Evolutionary conservation across 129 eudicot genomes (phyloP).

Genomic region (Artemisia argyi): DNA sequence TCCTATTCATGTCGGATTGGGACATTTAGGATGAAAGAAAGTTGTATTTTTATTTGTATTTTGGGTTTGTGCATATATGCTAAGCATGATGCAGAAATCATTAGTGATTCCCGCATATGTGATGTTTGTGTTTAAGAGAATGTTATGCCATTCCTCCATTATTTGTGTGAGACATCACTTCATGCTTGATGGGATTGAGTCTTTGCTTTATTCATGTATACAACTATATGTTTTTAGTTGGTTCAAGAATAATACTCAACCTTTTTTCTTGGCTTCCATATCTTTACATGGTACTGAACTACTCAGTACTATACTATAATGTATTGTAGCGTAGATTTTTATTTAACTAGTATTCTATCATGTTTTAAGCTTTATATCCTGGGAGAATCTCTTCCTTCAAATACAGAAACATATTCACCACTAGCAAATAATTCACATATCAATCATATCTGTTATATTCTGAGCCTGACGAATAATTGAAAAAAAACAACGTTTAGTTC

Average conservation of each 20-base stretch:
- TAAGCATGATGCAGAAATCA: conserved; percentile 40
- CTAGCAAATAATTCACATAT: too few species aligned
- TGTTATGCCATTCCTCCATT: conserved; percentile 46
- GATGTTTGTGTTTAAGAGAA: conserved; percentile 40
- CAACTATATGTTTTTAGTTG: conserved; percentile 36
- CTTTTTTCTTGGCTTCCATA: conserved; percentile 15
- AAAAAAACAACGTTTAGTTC: too few species aligned
- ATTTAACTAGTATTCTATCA: not conserved
- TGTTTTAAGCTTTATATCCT: not conserved
- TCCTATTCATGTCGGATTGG: conserved; percentile 24
- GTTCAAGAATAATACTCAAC: conserved; percentile 35
- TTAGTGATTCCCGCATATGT: conserved; percentile 36
- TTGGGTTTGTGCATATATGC: conserved; percentile 44
- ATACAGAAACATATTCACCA: too few species aligned
- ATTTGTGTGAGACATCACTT: conserved; percentile 38
- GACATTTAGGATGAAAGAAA: conserved; percentile 26
- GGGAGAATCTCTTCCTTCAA: too few species aligned
- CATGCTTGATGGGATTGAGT: conserved; percentile 43
- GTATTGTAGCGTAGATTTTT: not conserved
- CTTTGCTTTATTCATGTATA: conserved; percentile 41
- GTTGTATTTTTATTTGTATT: conserved; percentile 34
- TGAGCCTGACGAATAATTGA: too few species aligned
- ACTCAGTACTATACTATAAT: not conserved
- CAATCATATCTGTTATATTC: too few species aligned
- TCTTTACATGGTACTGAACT: not conserved